Conservation (phyloP, 495 filamentous ascomycete species). For the Lichina pygmaea region DNA sequence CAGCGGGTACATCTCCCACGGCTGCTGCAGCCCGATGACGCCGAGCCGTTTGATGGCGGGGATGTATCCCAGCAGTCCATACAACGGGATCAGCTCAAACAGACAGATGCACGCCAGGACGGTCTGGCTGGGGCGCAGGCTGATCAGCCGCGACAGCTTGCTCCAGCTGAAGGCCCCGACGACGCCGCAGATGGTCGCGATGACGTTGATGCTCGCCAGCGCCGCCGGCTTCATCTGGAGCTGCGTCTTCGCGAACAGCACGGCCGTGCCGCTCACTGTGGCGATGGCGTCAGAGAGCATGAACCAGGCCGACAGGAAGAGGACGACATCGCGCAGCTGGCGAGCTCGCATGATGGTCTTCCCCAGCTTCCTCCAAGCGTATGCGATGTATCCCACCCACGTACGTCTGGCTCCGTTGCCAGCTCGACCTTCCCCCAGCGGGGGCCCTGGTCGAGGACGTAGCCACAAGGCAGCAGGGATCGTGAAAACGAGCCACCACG, state of each 20-base stretch:
- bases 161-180: constrained; percentile 79
- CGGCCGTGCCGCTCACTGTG: constrained; percentile 80
- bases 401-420: constrained; percentile 11
- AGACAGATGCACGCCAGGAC: constrained; percentile 72
- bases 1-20: constrained; percentile 92
- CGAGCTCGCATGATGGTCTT: constrained; percentile 55
- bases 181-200: constrained; percentile 59
- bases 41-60: constrained; percentile 52
- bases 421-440: constrained; percentile 19
- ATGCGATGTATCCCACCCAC: constrained; percentile 38
- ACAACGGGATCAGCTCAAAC: constrained; percentile 79
- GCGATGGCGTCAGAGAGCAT: constrained; percentile 82
- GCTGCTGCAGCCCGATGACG: constrained; percentile 60
- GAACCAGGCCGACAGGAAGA: constrained; percentile 88
- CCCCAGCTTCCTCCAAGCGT: constrained; percentile 66
- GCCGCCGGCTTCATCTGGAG: constrained; percentile 70
- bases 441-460: constrained; percentile 71
- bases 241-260: constrained; percentile 85
- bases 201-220: constrained; percentile 80
- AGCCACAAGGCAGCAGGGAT: constrained; percentile 77
- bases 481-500: constrained; percentile 91
- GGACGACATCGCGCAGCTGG: constrained; percentile 53
- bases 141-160: constrained; percentile 35
- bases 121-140: constrained; percentile 51
- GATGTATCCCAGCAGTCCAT: constrained; percentile 73